A percentile compares a stretch with the other conserved stretches of the same genome.
phyloP scores from a whole-genome alignment of 148 eudicot genomes.

The Persicaria maculosa region DNA sequence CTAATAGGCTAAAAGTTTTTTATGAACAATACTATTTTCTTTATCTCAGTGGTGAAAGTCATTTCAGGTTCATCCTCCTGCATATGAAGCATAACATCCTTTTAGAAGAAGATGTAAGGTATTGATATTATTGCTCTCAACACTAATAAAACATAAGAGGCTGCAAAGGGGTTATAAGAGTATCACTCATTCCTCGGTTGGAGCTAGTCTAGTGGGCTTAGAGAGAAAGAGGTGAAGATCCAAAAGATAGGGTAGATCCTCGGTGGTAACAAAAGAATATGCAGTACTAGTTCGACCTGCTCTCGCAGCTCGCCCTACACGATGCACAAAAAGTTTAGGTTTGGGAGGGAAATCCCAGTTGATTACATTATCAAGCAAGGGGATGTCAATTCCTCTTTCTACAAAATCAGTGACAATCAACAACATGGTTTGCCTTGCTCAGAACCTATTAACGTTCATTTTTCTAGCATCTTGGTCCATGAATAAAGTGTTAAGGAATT shows the following conservation, averaged over 20 bases:
- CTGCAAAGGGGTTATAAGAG: too few relatives aligned
- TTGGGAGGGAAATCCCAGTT: constrained; percentile 86
- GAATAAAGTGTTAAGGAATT: constrained; percentile 54
- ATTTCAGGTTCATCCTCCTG: constrained; percentile 48
- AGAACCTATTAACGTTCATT: constrained; percentile 57
- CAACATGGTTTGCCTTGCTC: constrained; percentile 79
- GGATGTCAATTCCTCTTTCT: constrained; percentile 93
- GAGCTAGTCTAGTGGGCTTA: constrained; percentile 80
- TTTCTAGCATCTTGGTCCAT: constrained; percentile 93
- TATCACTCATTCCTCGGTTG: constrained; percentile 47
- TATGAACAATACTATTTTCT: constrained; percentile 44
- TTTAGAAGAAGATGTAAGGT: neutral
- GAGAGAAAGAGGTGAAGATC: constrained; percentile 97
- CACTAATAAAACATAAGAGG: too few relatives aligned
- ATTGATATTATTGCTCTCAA: neutral
- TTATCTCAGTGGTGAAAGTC: constrained; percentile 20
- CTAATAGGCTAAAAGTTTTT: too few relatives aligned
- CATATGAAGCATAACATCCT: constrained; percentile 15
- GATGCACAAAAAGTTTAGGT: constrained; percentile 90
- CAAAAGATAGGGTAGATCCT: constrained; percentile 70
- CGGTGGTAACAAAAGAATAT: constrained; percentile 75
- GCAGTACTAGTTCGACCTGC: constrained; percentile 95
- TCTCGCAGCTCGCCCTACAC: constrained; percentile 92
- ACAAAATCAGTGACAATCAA: constrained; percentile 94
- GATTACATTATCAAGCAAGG: constrained; percentile 89